Evolutionary conservation across 1,139 yeast species (phyloP), one percentile per base, ranked within the genome.

Genomic region (Yamadazyma membranifaciens): DNA sequence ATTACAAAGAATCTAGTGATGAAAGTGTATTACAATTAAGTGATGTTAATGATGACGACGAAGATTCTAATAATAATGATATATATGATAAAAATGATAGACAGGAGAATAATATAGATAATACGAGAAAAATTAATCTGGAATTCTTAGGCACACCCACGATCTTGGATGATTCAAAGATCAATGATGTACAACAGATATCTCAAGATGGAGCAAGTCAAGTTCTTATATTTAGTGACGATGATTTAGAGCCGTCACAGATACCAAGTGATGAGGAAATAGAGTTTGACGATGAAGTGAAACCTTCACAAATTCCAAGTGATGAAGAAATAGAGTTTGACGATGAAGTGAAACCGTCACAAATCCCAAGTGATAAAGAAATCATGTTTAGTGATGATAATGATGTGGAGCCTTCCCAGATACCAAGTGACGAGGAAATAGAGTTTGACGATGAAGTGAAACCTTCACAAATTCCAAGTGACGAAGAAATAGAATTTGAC

Each of bases 291-390:
- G 40, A 38, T 13, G 38, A 33, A 26, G 34, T 26, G 7, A 26
- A 15, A 15, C 31, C 31, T 6, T 29, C 37, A n/a, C 37, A 35
- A 10, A 34, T 34, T 16, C 37, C 37, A 14, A 35, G 37, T 29
- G 33, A 35, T 12, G 37, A 28, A 20, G 37, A 35, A 29, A n/a
- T 35, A 9, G 31, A 27, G 13, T 35, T 28, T 24, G 20, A 27
- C 37, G 44, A 44, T 17, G 43, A 43, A 16, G 40, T 36, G 2
- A 29, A 38, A 29, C 33, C 40, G 3, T 38, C 40, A 9, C 40
- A 38, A 33, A 29, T 38, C n/a, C 40, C 40, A 6, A 38, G 37
- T 30, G 43, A 45, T 25, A 48, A 49, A 9, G 52, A 40, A 25
- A 31, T 36, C 12, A 47, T 45, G n/a, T 33, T 41, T 22, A 32